Evolutionary conservation across 1,284 basidiomycete species (phyloP).

Genomic region (Ustilago tritici): DNA sequence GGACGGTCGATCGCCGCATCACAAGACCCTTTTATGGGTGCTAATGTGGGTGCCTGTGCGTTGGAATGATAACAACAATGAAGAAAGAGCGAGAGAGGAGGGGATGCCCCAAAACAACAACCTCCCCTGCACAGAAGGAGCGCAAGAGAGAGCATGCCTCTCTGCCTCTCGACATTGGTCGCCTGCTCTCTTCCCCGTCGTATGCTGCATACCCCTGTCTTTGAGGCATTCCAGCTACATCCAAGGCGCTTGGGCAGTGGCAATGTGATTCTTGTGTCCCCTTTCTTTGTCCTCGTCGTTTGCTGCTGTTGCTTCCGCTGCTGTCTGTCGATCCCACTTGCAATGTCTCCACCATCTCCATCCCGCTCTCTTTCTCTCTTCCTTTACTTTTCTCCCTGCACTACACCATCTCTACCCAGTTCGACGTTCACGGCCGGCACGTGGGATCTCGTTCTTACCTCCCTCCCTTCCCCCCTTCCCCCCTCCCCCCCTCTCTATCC

Average conservation of each 20-base stretch:
- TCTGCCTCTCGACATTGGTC: too few relatives aligned
- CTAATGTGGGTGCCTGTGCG: too few relatives aligned
- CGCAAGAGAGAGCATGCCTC: too few relatives aligned
- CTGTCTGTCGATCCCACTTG: conserved; percentile 2
- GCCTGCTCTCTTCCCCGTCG: too few relatives aligned
- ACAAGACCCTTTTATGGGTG: too few relatives aligned
- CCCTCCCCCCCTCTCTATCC: not conserved
- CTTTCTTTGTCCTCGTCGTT: too few relatives aligned
- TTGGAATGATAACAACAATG: too few relatives aligned
- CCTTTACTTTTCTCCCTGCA: not conserved
- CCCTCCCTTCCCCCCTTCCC: not conserved
- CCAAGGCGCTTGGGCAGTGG: not conserved
- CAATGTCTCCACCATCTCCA: not conserved
- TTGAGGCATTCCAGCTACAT: not conserved
- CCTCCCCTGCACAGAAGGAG: too few relatives aligned
- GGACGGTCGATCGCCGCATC: not conserved
- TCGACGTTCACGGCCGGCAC: conserved; percentile 41
- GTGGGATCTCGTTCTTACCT: conserved; percentile 7
- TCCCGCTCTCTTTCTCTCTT: not conserved
- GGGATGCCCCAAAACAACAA: too few relatives aligned
- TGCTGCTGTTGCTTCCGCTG: not conserved
- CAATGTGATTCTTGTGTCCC: not conserved
- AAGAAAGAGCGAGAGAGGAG: too few relatives aligned
- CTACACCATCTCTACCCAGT: conserved; percentile 4
- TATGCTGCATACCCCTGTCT: not conserved